Evolutionary conservation across 2,329 filamentous ascomycete species (phyloP).

Genomic region (Colletotrichum cuscutae): DNA sequence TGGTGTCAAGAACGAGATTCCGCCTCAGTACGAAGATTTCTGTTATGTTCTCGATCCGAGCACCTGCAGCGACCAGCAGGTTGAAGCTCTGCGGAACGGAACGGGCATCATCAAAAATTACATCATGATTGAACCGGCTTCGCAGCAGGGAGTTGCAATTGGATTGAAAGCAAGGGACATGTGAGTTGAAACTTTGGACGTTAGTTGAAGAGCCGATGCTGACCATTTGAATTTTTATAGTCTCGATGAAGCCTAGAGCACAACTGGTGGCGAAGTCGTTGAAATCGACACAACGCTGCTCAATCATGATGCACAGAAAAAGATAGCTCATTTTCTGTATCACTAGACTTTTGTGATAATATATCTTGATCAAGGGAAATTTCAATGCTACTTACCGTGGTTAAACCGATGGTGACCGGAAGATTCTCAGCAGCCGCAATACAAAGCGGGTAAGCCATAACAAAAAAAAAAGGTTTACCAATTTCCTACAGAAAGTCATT

Average conservation of each 20-base stretch:
- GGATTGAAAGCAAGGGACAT: not conserved
- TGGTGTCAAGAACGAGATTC: constrained; percentile 35
- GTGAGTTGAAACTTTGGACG: not conserved
- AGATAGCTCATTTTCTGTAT: no score
- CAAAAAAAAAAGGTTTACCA: no score
- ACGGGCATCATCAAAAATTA: constrained; percentile 59
- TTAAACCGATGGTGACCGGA: no score
- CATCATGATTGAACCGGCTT: constrained; percentile 23
- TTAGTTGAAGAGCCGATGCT: not conserved
- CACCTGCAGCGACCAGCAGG: constrained; percentile 57
- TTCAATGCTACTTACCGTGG: no score
- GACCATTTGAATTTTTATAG: not conserved
- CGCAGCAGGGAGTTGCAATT: not conserved
- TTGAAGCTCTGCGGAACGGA: constrained; percentile 59
- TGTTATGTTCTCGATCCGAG: constrained; percentile 39
- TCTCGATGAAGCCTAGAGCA: not conserved
- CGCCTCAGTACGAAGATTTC: constrained; percentile 38
- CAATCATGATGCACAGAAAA: no score
- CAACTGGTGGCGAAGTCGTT: no score
- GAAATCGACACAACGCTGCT: no score
- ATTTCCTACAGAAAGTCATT: no score
- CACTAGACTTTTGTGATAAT: no score
- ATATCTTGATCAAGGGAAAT: no score
- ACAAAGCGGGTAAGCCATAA: no score
- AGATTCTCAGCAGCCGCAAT: no score